Evolutionary conservation across 495 filamentous ascomycete species (phyloP), one percentile per base, ranked within the genome.

Genomic region (Articulospora tetracladia): DNA sequence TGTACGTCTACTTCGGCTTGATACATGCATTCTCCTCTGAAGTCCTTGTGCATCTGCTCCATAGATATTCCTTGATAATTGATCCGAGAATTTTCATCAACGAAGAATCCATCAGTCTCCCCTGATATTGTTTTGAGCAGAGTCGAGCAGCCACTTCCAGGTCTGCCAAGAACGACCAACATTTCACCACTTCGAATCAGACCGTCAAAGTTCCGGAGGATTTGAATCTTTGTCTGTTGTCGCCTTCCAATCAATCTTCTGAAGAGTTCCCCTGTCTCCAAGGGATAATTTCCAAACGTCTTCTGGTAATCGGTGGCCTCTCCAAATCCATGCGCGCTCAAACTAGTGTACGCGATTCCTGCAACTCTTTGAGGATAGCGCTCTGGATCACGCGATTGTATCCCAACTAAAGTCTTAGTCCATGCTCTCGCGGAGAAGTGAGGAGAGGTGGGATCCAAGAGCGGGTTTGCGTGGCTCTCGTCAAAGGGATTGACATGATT

Each of bases 301-400:
- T 92, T 93, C 69, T 94, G 90, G 67, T 89, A 93, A 71, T 93
- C 89, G 1, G 89, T 90, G 1, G 87, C 75, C 47, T 79, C 83
- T 23, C 89, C 90, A 68, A 85, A 93, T 28, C 90, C 90, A 72
- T 91, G 85, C 23, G 91, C 86, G 59, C 81, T 89, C 58, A 94
- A 74, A 64, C 90, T 83, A 65, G 49, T 61, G 48, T 66, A 69
- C 17, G 61, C 48, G 64, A 86, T 73, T 34, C 83, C 84, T 3
- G 75, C 75, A 2, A 78, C 79, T 56, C 82, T 73, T 59, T 75
- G 76, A 27, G 69, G 66, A 20, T 80, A 80, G 26, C 73, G 71
- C 39, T 74, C 72, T 1, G 73, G 68, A 54, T 76, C 70, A 25
- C 62, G 51, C 17, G 70, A 60, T 3, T 78, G 66, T 60, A 81